phyloP scores from a whole-genome alignment of 345 rosid genomes.

The Populus deltoides region DNA sequence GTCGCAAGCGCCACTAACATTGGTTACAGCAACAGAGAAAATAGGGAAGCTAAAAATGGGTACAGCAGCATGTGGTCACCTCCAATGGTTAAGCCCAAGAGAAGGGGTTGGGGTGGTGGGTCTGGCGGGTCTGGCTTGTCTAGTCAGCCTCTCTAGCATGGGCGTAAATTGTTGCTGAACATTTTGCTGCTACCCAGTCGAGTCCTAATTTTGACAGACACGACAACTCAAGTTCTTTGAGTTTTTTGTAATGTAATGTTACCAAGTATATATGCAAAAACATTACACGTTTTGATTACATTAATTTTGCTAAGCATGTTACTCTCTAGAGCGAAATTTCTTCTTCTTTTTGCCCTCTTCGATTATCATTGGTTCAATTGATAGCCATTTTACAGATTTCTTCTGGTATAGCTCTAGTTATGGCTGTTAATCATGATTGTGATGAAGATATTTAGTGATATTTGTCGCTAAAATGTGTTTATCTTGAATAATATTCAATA shows the following conservation, averaged over 20 bases:
- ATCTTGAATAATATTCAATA: no score
- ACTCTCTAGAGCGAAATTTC: background rate
- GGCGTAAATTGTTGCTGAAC: constrained; percentile 45
- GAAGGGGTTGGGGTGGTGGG: constrained; percentile 26
- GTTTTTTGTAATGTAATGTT: background rate
- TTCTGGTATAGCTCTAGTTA: no score
- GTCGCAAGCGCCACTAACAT: background rate
- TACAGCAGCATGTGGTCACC: constrained; percentile 20
- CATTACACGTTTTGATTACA: background rate
- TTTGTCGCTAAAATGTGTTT: no score
- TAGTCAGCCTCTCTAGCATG: constrained; percentile 40
- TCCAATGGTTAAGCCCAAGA: constrained; percentile 24
- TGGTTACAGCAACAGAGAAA: background rate
- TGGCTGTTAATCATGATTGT: no score
- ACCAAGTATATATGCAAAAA: background rate
- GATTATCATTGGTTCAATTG: background rate
- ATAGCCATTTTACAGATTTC: no score
- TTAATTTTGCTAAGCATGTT: background rate
- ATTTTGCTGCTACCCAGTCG: background rate
- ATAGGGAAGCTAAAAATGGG: background rate
- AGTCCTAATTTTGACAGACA: background rate
- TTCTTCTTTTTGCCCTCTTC: background rate
- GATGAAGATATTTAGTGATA: no score
- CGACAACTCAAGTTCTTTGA: background rate
- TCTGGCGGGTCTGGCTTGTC: constrained; percentile 50